Evolutionary conservation across 1,139 yeast species (phyloP).

Genomic region (Lodderomyces margitis): DNA sequence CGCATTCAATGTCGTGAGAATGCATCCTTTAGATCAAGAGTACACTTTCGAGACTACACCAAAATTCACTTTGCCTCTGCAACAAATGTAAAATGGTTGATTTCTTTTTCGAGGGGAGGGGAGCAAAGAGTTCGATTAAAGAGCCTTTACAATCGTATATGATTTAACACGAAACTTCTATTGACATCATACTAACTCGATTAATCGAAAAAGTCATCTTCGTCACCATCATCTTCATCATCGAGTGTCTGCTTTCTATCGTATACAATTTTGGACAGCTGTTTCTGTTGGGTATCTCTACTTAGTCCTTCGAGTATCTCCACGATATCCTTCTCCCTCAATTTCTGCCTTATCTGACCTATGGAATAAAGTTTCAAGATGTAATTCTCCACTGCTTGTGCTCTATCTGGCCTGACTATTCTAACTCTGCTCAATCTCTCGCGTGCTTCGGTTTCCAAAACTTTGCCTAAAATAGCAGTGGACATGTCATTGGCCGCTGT

Average conservation of each 20-base stretch:
- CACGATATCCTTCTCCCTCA: slow-evolving; percentile 78
- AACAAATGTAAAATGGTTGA: too few species aligned
- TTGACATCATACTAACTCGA: too few species aligned
- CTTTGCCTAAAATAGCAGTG: slow-evolving; percentile 55
- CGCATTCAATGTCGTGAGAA: neutral
- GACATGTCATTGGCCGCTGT: slow-evolving; percentile 25
- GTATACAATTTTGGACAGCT: slow-evolving; percentile 57
- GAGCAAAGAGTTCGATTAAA: too few species aligned
- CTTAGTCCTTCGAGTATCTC: slow-evolving; percentile 81
- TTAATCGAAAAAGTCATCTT: slow-evolving; percentile 34
- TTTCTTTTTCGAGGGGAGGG: too few species aligned
- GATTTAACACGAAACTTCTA: too few species aligned
- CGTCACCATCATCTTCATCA: slow-evolving; percentile 27
- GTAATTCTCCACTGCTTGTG: slow-evolving; percentile 84
- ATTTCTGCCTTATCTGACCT: slow-evolving; percentile 73
- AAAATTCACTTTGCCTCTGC: too few species aligned
- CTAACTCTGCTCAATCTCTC: slow-evolving; percentile 86
- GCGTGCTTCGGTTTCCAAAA: slow-evolving; percentile 77
- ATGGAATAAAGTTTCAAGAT: slow-evolving; percentile 69
- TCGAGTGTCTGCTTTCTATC: slow-evolving; percentile 23
- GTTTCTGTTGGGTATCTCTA: slow-evolving; percentile 66
- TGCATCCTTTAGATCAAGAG: too few species aligned
- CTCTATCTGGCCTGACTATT: slow-evolving; percentile 89
- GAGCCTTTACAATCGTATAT: too few species aligned
- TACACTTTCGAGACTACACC: too few species aligned